Evolutionary conservation across 352 stramenopile species (phyloP).

Genomic region (Albugo laibachii): DNA sequence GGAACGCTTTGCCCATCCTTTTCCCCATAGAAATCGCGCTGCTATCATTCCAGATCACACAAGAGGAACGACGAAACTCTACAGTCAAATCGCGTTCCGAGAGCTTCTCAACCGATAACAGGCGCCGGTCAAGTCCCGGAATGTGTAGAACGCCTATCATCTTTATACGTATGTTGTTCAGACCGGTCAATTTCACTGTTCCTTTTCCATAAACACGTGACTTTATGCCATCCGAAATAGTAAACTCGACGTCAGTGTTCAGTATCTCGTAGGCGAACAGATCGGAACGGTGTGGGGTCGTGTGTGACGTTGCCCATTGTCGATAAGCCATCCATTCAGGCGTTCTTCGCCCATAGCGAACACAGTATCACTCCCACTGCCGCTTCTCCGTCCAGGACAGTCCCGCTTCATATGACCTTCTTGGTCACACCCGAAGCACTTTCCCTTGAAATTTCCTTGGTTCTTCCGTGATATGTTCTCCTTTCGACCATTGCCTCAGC

Average conservation of each 20-base stretch:
- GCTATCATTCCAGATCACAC: constrained; percentile 1
- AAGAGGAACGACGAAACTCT: constrained; percentile 2
- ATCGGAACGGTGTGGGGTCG: constrained; percentile 6
- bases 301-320: constrained; percentile 6
- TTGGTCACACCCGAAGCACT: constrained; percentile 7
- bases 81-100: constrained; percentile 1
- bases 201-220: background rate
- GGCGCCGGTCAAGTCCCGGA: constrained; percentile 3
- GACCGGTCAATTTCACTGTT: background rate
- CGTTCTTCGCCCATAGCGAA: background rate
- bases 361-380: background rate
- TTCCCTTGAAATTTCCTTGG: constrained; percentile 3
- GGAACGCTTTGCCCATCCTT: constrained; percentile 6
- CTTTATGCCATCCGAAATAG: constrained; percentile 6
- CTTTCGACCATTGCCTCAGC: constrained; percentile 1
- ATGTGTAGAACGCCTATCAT: constrained; percentile 7
- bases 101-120: constrained; percentile 9
- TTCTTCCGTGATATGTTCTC: background rate
- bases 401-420: constrained; percentile 8
- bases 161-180: background rate
- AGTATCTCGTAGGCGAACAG: constrained; percentile 3
- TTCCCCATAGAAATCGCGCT: constrained; percentile 3
- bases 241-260: constrained; percentile 1
- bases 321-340: constrained; percentile 1
- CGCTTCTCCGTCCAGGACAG: background rate